Percentiles rank a stretch among this genome's conserved stretches.
Conservation (phyloP, 176 grass and related monocot species). For the Aechmea fasciata region DNA sequence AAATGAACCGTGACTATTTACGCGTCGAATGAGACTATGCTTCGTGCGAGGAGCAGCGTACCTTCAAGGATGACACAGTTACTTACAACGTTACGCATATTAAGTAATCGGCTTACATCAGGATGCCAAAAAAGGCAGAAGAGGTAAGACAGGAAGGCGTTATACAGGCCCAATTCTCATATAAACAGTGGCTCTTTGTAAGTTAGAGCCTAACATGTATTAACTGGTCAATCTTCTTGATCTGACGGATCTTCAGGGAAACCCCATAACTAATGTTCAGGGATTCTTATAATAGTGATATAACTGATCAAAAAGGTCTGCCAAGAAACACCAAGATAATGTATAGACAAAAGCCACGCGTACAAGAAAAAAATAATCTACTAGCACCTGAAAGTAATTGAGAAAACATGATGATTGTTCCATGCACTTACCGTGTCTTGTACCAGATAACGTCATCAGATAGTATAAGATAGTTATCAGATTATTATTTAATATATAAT, state of each 20-base stretch:
- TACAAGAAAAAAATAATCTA: too few relatives aligned
- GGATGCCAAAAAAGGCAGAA: not conserved
- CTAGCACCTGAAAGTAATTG: too few relatives aligned
- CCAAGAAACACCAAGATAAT: too few relatives aligned
- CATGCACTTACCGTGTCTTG: too few relatives aligned
- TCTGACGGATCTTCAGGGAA: not conserved
- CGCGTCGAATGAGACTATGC: not conserved
- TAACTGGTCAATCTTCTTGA: not conserved
- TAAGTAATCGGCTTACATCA: not conserved
- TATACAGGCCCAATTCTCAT: too few relatives aligned
- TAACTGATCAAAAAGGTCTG: too few relatives aligned
- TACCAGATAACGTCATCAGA: too few relatives aligned
- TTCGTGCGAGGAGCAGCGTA: not conserved
- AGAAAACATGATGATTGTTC: too few relatives aligned
- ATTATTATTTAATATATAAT: too few relatives aligned
- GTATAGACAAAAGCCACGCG: too few relatives aligned
- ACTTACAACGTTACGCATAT: not conserved
- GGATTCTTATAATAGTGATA: not conserved
- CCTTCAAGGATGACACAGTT: not conserved
- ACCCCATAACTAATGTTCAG: not conserved
- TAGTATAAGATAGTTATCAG: too few relatives aligned
- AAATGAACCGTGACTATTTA: slow-evolving; percentile 70
- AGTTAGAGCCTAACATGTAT: not conserved
- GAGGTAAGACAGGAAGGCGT: not conserved
- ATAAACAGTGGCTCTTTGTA: not conserved